phyloP scores from a whole-genome alignment of 345 rosid genomes.

The Luvunga scandens region DNA sequence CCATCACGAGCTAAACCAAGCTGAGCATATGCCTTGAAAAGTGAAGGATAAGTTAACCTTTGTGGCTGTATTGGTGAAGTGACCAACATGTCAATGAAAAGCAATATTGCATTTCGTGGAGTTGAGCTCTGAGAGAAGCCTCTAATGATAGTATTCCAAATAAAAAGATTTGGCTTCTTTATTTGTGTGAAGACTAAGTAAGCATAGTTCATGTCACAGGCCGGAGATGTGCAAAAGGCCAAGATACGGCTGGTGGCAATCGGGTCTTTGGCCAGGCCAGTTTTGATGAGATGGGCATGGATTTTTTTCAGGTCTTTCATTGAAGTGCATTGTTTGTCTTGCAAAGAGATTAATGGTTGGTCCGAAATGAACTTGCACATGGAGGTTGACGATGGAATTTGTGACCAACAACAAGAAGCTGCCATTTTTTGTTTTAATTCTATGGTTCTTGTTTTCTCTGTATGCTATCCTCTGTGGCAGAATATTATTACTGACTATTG shows the following conservation, averaged over 20 bases:
- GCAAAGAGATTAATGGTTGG: conserved; percentile 44
- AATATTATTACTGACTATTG: not conserved
- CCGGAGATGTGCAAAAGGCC: conserved; percentile 55
- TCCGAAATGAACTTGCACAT: conserved; percentile 30
- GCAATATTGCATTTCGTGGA: conserved; percentile 49
- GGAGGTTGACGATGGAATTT: conserved; percentile 28
- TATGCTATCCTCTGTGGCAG: not conserved
- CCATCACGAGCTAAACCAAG: conserved; percentile 54
- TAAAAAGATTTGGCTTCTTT: conserved; percentile 47
- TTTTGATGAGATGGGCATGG: conserved; percentile 74
- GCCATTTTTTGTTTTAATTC: conserved; percentile 15
- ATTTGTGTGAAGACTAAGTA: conserved; percentile 46
- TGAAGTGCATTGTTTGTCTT: conserved; percentile 45
- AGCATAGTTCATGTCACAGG: conserved; percentile 68
- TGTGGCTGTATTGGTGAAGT: conserved; percentile 46
- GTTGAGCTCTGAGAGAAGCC: conserved; percentile 63
- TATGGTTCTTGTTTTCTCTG: conserved; percentile 6
- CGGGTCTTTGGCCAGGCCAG: conserved; percentile 47
- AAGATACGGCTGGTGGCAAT: conserved; percentile 62
- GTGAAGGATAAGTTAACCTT: conserved; percentile 74
- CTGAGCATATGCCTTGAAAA: conserved; percentile 64
- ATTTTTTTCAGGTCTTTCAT: conserved; percentile 62
- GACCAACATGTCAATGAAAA: conserved; percentile 58
- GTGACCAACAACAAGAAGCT: conserved; percentile 17
- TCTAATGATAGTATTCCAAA: conserved; percentile 74